These are phyloP conservation scores for Symbiodinium natans DNA, from an alignment of 73 alveolate species.

Conservation along the genomic window DNA sequence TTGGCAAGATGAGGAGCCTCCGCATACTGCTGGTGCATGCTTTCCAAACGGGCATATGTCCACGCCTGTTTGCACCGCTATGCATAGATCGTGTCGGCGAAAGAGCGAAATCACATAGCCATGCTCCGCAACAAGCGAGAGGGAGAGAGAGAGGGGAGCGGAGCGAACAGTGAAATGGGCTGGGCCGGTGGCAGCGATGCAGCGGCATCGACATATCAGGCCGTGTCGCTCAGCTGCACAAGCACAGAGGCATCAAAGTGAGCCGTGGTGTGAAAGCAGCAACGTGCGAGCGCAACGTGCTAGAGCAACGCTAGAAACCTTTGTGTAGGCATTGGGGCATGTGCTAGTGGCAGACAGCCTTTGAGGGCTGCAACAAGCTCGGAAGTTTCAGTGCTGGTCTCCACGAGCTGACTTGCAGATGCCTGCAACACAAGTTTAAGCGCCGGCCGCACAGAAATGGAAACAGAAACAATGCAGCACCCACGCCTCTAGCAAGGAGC, in stretches of 20 bases:
- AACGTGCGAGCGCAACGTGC: not conserved
- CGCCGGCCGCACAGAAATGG: not conserved
- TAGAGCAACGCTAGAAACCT: not conserved
- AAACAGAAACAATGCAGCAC: not conserved
- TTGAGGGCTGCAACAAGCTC: constrained; percentile 54
- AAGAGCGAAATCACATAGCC: not conserved
- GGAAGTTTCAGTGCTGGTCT: constrained; percentile 1
- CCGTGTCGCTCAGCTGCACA: constrained; percentile 58
- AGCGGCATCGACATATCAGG: constrained; percentile 25
- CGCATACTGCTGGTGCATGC: constrained; percentile 41
- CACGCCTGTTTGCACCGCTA: constrained; percentile 12
- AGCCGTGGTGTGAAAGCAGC: no score
- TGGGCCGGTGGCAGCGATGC: constrained; percentile 22
- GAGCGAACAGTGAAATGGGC: not conserved
- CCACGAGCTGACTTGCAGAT: constrained; percentile 22
- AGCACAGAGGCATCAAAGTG: not conserved
- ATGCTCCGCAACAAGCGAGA: not conserved
- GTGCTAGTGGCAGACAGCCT: not conserved
- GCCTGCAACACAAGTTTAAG: constrained; percentile 9
- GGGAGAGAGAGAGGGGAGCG: not conserved
- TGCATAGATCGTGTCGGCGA: no score
- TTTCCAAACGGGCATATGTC: constrained; percentile 61
- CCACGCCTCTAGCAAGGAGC: constrained; percentile 77
- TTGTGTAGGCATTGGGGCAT: not conserved
- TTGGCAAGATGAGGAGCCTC: constrained; percentile 25